Conservation (phyloP, 208 protist species). For the Trypanosoma melophagium region DNA sequence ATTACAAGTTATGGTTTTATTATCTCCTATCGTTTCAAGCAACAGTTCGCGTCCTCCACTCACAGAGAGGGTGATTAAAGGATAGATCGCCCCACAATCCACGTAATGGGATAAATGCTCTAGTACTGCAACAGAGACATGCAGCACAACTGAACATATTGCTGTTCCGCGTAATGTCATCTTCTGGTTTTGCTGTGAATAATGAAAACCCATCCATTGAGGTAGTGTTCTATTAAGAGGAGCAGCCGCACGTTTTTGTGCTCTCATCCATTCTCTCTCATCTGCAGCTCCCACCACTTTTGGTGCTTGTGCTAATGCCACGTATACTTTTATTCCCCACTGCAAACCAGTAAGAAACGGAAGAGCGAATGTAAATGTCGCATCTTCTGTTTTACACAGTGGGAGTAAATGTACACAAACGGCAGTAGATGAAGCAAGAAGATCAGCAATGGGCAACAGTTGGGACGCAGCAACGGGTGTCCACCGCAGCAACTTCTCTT, state of each 20-base stretch:
- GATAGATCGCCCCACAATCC: constrained; percentile 7
- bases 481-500: constrained; percentile 3
- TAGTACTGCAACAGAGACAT: constrained; percentile 38
- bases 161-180: background rate
- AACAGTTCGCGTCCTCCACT: constrained; percentile 27
- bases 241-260: background rate
- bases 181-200: constrained; percentile 1
- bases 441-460: constrained; percentile 10
- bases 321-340: background rate
- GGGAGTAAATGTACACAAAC: constrained; percentile 1
- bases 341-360: background rate
- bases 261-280: background rate
- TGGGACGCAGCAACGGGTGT: constrained; percentile 4
- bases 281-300: background rate
- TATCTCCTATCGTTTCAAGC: background rate
- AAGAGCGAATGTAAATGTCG: background rate
- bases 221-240: background rate
- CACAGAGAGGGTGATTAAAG: constrained; percentile 13
- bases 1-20: too few species aligned
- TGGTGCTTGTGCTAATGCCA: background rate
- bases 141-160: constrained; percentile 45
- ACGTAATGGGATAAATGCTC: constrained; percentile 10
- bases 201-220: background rate
- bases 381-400: background rate
- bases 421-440: constrained; percentile 5